These are phyloP conservation scores for Clonostachys sp. DNA, from an alignment of 2,329 filamentous ascomycete species.

Conservation along the genomic window DNA sequence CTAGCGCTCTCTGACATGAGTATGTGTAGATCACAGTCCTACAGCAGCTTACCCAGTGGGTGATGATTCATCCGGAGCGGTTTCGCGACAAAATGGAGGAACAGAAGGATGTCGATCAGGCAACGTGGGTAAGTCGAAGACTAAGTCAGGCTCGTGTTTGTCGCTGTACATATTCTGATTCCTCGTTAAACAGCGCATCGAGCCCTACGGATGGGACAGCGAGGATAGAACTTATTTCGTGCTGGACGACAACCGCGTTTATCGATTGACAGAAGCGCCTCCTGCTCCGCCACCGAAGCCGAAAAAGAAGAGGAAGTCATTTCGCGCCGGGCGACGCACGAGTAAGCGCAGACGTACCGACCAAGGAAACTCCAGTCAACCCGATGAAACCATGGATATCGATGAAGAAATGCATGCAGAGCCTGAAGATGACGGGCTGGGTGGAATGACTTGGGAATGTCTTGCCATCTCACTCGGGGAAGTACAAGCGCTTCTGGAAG, in stretches of 20 bases:
- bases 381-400: conserved; percentile 8
- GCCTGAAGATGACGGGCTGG: conserved; percentile 58
- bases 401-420: conserved; percentile 15
- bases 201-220: conserved; percentile 83
- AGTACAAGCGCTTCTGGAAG: conserved; percentile 65
- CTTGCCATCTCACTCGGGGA: conserved; percentile 78
- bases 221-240: conserved; percentile 86
- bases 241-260: conserved; percentile 89
- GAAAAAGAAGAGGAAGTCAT: conserved; percentile 57
- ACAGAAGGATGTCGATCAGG: conserved; percentile 75
- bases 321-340: conserved; percentile 46
- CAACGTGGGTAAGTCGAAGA: conserved; percentile 64
- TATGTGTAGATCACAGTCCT: conserved; percentile 61
- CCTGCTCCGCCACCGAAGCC: conserved; percentile 52
- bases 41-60: conserved; percentile 86
- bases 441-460: conserved; percentile 85
- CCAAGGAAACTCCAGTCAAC: background rate
- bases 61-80: conserved; percentile 80
- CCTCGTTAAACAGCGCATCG: conserved; percentile 52
- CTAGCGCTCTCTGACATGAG: background rate
- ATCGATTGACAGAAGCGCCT: conserved; percentile 76
- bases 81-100: conserved; percentile 84
- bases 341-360: conserved; percentile 57
- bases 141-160: conserved; percentile 5
- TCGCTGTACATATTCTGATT: conserved; percentile 5